Base-by-base conservation (phyloP, 2,329 filamentous ascomycete genomes). In the Periconia sp. region DNA sequence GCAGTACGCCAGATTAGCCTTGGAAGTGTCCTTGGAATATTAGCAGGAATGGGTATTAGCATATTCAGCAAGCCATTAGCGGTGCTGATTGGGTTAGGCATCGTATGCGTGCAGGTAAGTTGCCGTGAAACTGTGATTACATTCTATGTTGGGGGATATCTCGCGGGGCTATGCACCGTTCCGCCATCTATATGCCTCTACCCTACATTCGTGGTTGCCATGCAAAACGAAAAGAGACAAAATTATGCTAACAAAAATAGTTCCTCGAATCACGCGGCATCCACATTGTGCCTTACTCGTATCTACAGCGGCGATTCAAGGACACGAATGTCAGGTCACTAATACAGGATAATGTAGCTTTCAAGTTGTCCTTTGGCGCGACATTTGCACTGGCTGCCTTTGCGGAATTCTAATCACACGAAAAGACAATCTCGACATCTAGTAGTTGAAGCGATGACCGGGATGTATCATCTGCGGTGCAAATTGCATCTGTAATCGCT, bases 321-420 rank as follows among this genome's bases (percentile, higher is more conserved):
- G 68, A 69, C 21, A 70, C 80, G 18, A 73, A 83, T 55, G 46
- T 83, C 15, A 67, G 73, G 32, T 75, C 74, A 4, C 72, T 78
- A 32, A 69, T 86, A 39, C 75, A 79, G 56, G 75, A 79, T 47
- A 81, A 84, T 54, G 78, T 82, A 2, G 80, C 80, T 13, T 86
- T 88, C 63, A 87, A 86, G 62, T 64, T 85, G 16, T 83, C 85
- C 3, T 91, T 92, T 65, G 82, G 84, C n/a, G 61, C 82, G 29
- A 87, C 87, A 19, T 91, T 91, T 70, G 81, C 85, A 18, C 70
- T 91, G 60, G 86, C 86, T 35, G 83, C 81, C 3, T 87, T 87
- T 76, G 78, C 77, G 59, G 68, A 74, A 36, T 78, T 86, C 43
- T 83, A 56, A 42, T 21, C 9, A 29, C 40, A 40, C 19, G 8